phyloP scores from a whole-genome alignment of 2,329 filamentous ascomycete species.

The Pseudogymnoascus sp. region DNA sequence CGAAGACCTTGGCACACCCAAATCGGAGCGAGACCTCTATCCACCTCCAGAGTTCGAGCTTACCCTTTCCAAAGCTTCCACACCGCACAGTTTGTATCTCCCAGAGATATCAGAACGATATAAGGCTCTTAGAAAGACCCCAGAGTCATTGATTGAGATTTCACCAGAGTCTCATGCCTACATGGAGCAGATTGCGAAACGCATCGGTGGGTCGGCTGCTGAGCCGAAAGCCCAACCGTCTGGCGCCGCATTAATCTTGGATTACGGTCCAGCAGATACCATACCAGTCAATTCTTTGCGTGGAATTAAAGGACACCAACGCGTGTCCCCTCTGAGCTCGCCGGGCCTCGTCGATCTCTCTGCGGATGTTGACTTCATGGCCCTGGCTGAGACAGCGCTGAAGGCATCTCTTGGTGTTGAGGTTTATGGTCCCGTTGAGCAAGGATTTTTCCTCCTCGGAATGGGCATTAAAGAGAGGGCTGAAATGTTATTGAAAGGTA shows the following conservation, averaged over 20 bases:
- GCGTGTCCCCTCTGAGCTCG: constrained; percentile 69
- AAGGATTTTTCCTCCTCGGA: constrained; percentile 66
- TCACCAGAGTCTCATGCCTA: constrained; percentile 81
- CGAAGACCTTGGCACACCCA: constrained; percentile 46
- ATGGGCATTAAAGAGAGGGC: constrained; percentile 82
- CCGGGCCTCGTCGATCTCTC: constrained; percentile 83
- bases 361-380: constrained; percentile 88
- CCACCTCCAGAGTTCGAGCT: constrained; percentile 78
- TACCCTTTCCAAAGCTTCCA: constrained; percentile 64
- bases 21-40: constrained; percentile 40
- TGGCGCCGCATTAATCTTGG: constrained; percentile 88
- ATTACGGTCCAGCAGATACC: constrained; percentile 75
- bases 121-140: constrained; percentile 58
- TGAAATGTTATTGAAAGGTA: constrained; percentile 51
- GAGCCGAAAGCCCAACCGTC: constrained; percentile 54
- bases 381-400: constrained; percentile 73
- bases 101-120: constrained; percentile 77
- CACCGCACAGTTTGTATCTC: constrained; percentile 76
- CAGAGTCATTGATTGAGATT: constrained; percentile 74
- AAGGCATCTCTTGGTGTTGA: constrained; percentile 72
- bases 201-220: constrained; percentile 64
- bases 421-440: constrained; percentile 84
- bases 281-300: constrained; percentile 85
- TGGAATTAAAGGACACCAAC: constrained; percentile 71
- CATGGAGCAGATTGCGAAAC: constrained; percentile 69